These are phyloP conservation scores for Salix dunnii DNA, from an alignment of 345 rosid species.

Conservation along the genomic window DNA sequence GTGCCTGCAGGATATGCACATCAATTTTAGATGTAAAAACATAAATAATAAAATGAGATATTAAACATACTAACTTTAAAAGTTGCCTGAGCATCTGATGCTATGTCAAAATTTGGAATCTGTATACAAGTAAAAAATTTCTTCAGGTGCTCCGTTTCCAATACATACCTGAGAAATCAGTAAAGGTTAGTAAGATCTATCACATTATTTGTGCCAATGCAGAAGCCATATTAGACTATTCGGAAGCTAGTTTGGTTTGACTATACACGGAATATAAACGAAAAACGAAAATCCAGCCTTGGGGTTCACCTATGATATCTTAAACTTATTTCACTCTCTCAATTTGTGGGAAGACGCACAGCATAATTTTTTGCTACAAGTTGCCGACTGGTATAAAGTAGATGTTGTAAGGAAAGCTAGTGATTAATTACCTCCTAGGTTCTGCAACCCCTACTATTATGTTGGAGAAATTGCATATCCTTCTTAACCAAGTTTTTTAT, in stretches of 20 bases:
- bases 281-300: not conserved
- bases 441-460: not conserved
- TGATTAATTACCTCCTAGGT: not conserved
- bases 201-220: not conserved
- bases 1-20: not conserved
- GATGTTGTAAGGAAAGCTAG: not conserved
- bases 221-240: not conserved
- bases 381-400: not conserved
- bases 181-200: not conserved
- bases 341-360: not conserved
- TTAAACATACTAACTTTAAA: slow-evolving; percentile 35
- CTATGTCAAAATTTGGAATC: slow-evolving; percentile 46
- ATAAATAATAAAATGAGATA: not conserved
- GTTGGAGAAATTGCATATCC: not conserved
- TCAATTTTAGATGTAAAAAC: not conserved
- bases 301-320: not conserved
- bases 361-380: not conserved
- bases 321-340: not conserved
- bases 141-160: slow-evolving; percentile 42
- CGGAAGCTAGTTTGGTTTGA: not conserved
- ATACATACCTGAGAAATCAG: slow-evolving; percentile 37
- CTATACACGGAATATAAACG: not conserved
- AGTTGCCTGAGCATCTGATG: slow-evolving; percentile 48
- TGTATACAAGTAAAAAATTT: slow-evolving; percentile 40
- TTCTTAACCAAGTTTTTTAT: not conserved